These are phyloP conservation scores for Phylloporus sp. DNA, from an alignment of 1,284 basidiomycete genomes.

Conservation along the genomic window DNA sequence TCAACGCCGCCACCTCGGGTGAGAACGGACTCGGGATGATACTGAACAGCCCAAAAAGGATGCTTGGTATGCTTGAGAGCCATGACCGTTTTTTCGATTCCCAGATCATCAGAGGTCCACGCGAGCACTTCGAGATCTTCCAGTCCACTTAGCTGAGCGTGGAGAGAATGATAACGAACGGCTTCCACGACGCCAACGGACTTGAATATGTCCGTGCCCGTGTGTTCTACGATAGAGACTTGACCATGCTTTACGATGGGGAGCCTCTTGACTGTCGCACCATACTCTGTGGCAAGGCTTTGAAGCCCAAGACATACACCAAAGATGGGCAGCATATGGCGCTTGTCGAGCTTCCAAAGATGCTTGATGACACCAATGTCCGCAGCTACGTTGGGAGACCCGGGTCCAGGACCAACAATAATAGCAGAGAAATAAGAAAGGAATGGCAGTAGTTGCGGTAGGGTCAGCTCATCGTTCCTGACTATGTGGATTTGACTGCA, in stretches of 20 bases:
- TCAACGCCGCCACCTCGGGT: slow-evolving; percentile 69
- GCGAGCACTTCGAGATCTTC: slow-evolving; percentile 68
- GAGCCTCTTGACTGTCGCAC: slow-evolving; percentile 64
- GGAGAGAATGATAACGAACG: slow-evolving; percentile 87
- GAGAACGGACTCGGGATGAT: slow-evolving; percentile 89
- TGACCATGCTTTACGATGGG: slow-evolving; percentile 84
- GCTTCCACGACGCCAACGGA: slow-evolving; percentile 69
- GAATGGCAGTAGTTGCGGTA: slow-evolving; percentile 57
- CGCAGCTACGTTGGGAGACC: slow-evolving; percentile 68
- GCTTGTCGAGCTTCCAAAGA: slow-evolving; percentile 68
- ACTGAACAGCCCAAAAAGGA: slow-evolving; percentile 95
- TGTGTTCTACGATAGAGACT: slow-evolving; percentile 71
- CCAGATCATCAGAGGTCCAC: slow-evolving; percentile 70
- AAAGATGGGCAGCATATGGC: slow-evolving; percentile 73
- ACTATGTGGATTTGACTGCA: slow-evolving; percentile 69
- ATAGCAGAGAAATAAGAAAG: slow-evolving; percentile 72
- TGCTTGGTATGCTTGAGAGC: slow-evolving; percentile 67
- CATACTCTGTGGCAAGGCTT: slow-evolving; percentile 83
- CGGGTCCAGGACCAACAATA: slow-evolving; percentile 82
- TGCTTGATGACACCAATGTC: slow-evolving; percentile 75
- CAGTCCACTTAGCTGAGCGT: slow-evolving; percentile 55
- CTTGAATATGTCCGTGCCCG: slow-evolving; percentile 66
- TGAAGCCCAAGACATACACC: slow-evolving; percentile 95
- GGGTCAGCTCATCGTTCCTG: slow-evolving; percentile 70
- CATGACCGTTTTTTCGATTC: slow-evolving; percentile 76